Percentiles rank a stretch among this genome's conserved stretches.
Evolutionary conservation across 2,329 filamentous ascomycete genomes (phyloP).

Genomic region (Ilyonectria mors-panacis): DNA sequence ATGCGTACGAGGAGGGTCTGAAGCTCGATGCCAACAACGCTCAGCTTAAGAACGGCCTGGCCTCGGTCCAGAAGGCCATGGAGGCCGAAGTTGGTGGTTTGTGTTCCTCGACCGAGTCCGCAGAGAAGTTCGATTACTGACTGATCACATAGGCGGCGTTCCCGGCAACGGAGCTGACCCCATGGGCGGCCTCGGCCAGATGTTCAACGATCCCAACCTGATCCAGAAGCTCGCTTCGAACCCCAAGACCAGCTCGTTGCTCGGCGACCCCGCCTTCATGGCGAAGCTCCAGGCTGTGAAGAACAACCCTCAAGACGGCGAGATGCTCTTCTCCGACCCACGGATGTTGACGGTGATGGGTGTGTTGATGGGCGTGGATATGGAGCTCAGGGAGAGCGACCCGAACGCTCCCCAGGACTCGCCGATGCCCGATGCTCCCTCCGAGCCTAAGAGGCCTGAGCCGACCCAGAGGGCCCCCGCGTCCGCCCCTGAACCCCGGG

Average conservation of each 20-base stretch:
- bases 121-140: slow-evolving; percentile 16
- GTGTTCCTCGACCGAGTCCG: neutral
- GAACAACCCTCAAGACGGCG: slow-evolving; percentile 83
- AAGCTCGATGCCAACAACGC: slow-evolving; percentile 94
- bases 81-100: slow-evolving; percentile 66
- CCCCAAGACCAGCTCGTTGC: slow-evolving; percentile 88
- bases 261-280: slow-evolving; percentile 92
- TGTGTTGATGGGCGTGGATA: slow-evolving; percentile 93
- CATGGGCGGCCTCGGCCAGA: slow-evolving; percentile 83
- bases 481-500: slow-evolving; percentile 76
- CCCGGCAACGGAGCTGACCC: slow-evolving; percentile 69
- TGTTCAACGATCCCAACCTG: slow-evolving; percentile 95
- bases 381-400: slow-evolving; percentile 68
- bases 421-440: slow-evolving; percentile 80
- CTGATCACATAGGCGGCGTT: slow-evolving; percentile 44
- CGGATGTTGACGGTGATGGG: slow-evolving; percentile 95
- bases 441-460: slow-evolving; percentile 58
- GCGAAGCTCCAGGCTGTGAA: slow-evolving; percentile 86
- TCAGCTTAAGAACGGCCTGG: slow-evolving; percentile 90
- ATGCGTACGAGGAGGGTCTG: slow-evolving; percentile 94
- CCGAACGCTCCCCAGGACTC: slow-evolving; percentile 69
- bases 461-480: slow-evolving; percentile 70
- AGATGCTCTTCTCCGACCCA: slow-evolving; percentile 88
- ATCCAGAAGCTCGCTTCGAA: slow-evolving; percentile 92
- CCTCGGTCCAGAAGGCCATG: slow-evolving; percentile 89